Percentiles rank a stretch among this genome's conserved stretches.
These are phyloP conservation scores for Pleurozium schreberi DNA, from an alignment of 225 moss, liverwort and hornwort genomes.

Conservation along the genomic window DNA sequence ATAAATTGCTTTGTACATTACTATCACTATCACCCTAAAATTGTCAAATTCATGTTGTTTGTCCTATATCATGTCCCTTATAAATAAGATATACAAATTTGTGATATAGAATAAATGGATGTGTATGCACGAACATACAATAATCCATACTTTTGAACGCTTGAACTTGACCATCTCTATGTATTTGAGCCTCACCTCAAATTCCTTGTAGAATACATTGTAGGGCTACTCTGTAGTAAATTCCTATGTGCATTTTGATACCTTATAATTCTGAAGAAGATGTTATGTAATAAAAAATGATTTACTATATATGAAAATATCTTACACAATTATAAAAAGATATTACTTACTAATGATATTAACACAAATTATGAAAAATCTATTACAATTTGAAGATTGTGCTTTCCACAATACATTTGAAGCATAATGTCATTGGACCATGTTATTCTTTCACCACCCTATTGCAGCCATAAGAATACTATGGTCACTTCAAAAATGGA, in stretches of 20 bases:
- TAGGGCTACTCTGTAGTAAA: rapidly evolving
- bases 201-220: not conserved
- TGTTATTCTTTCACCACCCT: not conserved
- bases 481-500: too few species aligned
- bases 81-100: not conserved
- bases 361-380: not conserved
- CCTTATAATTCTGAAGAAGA: too few species aligned
- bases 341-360: not conserved
- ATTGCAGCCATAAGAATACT: not conserved
- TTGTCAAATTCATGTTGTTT: not conserved
- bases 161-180: not conserved
- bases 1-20: not conserved
- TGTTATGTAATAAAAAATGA: not conserved
- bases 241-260: too few species aligned
- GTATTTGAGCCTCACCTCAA: not conserved
- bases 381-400: not conserved
- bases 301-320: not conserved
- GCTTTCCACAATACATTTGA: not conserved
- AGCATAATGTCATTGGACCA: too few species aligned
- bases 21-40: not conserved
- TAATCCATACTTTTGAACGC: not conserved
- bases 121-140: rapidly evolving
- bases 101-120: rapidly evolving
- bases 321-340: not conserved
- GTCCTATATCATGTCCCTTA: too few species aligned